Conservation (phyloP, 257 asterid genomes). For the Catharanthus roseus region DNA sequence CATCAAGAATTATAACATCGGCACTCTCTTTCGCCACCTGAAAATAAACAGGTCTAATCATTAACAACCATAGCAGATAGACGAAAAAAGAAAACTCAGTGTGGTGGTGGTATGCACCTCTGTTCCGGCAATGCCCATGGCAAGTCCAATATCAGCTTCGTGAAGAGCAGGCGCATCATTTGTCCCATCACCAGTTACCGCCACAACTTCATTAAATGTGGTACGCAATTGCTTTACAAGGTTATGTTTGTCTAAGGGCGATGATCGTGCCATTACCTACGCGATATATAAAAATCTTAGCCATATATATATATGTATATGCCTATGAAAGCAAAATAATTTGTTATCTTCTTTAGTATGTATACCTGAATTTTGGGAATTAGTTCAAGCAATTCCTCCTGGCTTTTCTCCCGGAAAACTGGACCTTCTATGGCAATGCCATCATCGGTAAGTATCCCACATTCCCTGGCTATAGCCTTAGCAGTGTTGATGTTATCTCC, state of each 20-base stretch:
- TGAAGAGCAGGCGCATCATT: slow-evolving; percentile 99
- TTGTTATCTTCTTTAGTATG: neutral
- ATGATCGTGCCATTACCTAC: slow-evolving; percentile 97
- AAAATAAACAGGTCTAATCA: slow-evolving; percentile 13
- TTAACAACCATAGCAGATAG: neutral
- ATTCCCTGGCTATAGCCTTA: slow-evolving; percentile 87
- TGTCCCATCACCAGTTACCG: slow-evolving; percentile 97
- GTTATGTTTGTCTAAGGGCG: slow-evolving; percentile 88
- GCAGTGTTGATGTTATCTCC: slow-evolving; percentile 95
- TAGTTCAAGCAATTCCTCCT: slow-evolving; percentile 59
- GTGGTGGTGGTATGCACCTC: slow-evolving; percentile 47
- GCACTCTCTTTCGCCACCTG: slow-evolving; percentile 98
- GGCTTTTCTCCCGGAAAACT: slow-evolving; percentile 68
- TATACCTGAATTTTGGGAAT: slow-evolving; percentile 86
- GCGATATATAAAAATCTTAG: neutral
- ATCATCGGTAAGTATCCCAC: slow-evolving; percentile 89
- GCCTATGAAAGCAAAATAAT: neutral
- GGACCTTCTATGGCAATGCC: slow-evolving; percentile 96
- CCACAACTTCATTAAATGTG: slow-evolving; percentile 84
- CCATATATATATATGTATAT: neutral
- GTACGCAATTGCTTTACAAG: slow-evolving; percentile 82
- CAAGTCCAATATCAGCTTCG: slow-evolving; percentile 96
- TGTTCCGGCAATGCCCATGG: slow-evolving; percentile 98
- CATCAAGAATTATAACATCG: slow-evolving; percentile 81
- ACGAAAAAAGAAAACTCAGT: neutral